These are phyloP conservation scores for Scutellaria minor DNA, from an alignment of 257 asterid genomes.

Conservation along the genomic window DNA sequence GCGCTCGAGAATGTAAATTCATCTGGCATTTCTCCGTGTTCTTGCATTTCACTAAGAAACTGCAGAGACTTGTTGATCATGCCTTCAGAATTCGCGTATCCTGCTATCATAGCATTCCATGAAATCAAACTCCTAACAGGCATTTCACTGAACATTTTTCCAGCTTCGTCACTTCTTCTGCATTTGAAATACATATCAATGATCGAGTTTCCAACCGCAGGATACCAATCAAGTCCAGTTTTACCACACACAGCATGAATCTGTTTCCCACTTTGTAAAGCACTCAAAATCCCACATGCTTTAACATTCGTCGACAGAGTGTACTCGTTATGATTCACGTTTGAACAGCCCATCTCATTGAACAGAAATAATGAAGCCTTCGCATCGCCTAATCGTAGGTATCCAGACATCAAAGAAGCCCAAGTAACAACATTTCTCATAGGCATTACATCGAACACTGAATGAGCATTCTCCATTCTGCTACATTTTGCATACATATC, in stretches of 20 bases:
- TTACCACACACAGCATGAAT: conserved; percentile 56
- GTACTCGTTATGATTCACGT: conserved; percentile 55
- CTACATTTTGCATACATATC: conserved; percentile 60
- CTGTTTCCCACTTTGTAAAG: conserved; percentile 50
- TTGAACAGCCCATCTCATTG: conserved; percentile 45
- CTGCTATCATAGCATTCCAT: conserved; percentile 70
- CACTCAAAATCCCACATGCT: conserved; percentile 55
- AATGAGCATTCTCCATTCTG: conserved; percentile 41
- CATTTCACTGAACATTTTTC: conserved; percentile 47
- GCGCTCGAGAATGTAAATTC: conserved; percentile 64
- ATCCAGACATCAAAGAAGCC: conserved; percentile 63
- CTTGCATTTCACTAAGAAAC: conserved; percentile 53
- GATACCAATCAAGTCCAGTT: conserved; percentile 52
- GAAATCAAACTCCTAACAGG: conserved; percentile 45
- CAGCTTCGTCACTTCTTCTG: conserved; percentile 53
- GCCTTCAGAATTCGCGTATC: conserved; percentile 43
- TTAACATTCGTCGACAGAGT: conserved; percentile 63
- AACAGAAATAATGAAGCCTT: conserved; percentile 46
- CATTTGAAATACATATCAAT: conserved; percentile 65
- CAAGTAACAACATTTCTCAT: conserved; percentile 64
- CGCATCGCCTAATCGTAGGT: conserved; percentile 43
- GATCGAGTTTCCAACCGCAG: conserved; percentile 59
- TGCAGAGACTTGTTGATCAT: conserved; percentile 45
- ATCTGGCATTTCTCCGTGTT: conserved; percentile 55
- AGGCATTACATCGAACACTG: conserved; percentile 58